phyloP scores from a whole-genome alignment of 1,139 yeast genomes.

The Diutina pseudorugosa region DNA sequence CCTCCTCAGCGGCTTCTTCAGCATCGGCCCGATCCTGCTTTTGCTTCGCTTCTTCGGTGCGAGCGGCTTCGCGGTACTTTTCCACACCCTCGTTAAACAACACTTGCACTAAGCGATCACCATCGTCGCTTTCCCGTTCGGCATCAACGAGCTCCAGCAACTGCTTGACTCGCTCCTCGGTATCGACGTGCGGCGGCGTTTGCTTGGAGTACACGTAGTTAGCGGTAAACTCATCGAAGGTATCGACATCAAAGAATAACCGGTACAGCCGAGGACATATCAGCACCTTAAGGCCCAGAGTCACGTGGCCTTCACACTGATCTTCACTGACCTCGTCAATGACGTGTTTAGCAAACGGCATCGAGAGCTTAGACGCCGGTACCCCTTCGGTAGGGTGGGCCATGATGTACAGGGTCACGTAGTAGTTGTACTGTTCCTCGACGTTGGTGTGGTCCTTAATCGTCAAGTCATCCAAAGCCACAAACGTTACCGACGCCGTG shows the following conservation, averaged over 20 bases:
- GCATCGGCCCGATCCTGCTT: neutral
- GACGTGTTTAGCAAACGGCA: conserved; percentile 62
- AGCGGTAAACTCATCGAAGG: conserved; percentile 71
- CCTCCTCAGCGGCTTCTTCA: too few species aligned
- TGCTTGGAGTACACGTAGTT: conserved; percentile 26
- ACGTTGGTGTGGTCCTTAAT: conserved; percentile 62
- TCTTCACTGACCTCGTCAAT: conserved; percentile 47
- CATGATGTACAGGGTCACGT: conserved; percentile 84
- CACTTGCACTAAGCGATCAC: conserved; percentile 16
- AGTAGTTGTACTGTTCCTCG: conserved; percentile 84
- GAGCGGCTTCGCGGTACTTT: conserved; percentile 14
- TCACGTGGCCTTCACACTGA: conserved; percentile 53
- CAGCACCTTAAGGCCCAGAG: conserved; percentile 69
- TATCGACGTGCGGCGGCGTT: neutral
- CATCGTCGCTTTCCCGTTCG: conserved; percentile 13
- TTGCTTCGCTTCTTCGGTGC: neutral
- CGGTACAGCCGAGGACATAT: conserved; percentile 72
- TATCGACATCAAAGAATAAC: conserved; percentile 69
- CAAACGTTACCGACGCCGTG: conserved; percentile 65
- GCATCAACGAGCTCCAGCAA: neutral
- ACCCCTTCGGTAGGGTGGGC: conserved; percentile 97
- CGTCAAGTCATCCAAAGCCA: conserved; percentile 81
- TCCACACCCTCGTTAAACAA: conserved; percentile 23
- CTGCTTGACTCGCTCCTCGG: neutral
- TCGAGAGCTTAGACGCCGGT: conserved; percentile 59